Evolutionary conservation across 768 basidiomycete genomes (phyloP), one percentile per base, ranked within the genome.

Genomic region (Suillus spraguei): DNA sequence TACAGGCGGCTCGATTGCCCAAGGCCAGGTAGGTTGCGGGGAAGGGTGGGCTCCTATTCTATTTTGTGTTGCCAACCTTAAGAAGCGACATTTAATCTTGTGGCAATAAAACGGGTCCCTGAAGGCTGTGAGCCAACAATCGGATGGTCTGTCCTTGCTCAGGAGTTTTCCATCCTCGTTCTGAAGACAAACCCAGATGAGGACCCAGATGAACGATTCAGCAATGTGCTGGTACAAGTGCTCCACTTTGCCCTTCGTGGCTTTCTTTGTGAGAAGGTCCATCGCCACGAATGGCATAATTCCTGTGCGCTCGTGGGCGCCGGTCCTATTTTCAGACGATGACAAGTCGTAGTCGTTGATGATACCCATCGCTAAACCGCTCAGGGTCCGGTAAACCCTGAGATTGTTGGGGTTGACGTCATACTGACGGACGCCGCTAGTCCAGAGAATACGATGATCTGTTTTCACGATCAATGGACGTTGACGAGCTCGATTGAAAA

Each of bases 261-360:
- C 56, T 10, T 60, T 60, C 1, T 67, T 33, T 8, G 39, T 63
- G 32, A 78, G 64, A 35, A 77, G 64, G n/a, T 76, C 71, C 10
- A 74, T 49, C 13, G 71, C 76, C 74, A 77, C 78, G 67, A 78
- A 79, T 28, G 78, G 69, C 9, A 74, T 41, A 35, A 72, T 75
- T 13, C 73, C 73, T 20, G 67, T 74, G 22, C 67, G 63, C 44
- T 69, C 64, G 36, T 55, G 61, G 33, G 64, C 62, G 55, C 35
- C 52, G 4, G 61, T 38, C 33, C 39, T 49, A 60, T 67, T 58
- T n/a, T 33, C 56, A 60, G 63, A 41, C 54, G 52, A 60, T 49
- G 69, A 60, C 33, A 76, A 67, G 63, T 77, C 74, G 46, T 64
- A 78, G 63, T 77, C 73, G 46, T 66, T 70, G 36, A 78, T 60